Base-by-base conservation (phyloP, 805 yeast genomes). In the Yarrowia deformans region DNA sequence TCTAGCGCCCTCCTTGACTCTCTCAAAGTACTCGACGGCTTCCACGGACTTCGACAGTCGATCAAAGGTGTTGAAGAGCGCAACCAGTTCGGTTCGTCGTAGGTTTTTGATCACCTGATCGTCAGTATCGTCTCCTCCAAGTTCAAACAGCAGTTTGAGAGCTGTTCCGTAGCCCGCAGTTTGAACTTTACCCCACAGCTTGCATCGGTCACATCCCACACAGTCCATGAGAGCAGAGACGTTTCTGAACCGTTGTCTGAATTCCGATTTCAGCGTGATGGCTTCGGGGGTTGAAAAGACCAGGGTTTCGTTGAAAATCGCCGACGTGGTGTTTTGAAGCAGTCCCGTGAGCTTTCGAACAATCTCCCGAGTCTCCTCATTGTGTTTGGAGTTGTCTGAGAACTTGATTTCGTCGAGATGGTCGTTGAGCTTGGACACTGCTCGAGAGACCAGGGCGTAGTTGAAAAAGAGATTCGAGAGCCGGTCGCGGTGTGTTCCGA, bases 161-260 rank as follows among this genome's bases (percentile, higher is more conserved):
- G 97, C 97, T 9, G 99, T 95, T 19, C 98, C 99, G 78, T 95
- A 95, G 23, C 99, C 99, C 16, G 95, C 91, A 1, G 97, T 92
- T 81, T 95, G 99, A 39, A 95, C 86, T 79, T 95, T 95, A 10
- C 99, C 99, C 99, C 99, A 95, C 79, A 95, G 82, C 75, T 98
- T 86, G 79, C 99, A 95, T 76, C 98, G 84, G 77, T 95, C 99
- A 81, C 99, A 95, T 46, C 97, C 98, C 49, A 95, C 98, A 81
- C 99, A 95, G 78, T 94, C 97, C 98, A 95, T 95, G 54, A 95
- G 87, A 64, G 91, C 89, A 23, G 97, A 88, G 32, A 95, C 96
- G 77, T 95, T 95, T 75, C 87, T 88, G 78, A 95, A 96, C 67
- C 97, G 88, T 46, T 85, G 79, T 71, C 94, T 85, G 81, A 95